Evolutionary conservation across 176 grass and related monocot genomes (phyloP).

Genomic region (Zoysia pacifica): DNA sequence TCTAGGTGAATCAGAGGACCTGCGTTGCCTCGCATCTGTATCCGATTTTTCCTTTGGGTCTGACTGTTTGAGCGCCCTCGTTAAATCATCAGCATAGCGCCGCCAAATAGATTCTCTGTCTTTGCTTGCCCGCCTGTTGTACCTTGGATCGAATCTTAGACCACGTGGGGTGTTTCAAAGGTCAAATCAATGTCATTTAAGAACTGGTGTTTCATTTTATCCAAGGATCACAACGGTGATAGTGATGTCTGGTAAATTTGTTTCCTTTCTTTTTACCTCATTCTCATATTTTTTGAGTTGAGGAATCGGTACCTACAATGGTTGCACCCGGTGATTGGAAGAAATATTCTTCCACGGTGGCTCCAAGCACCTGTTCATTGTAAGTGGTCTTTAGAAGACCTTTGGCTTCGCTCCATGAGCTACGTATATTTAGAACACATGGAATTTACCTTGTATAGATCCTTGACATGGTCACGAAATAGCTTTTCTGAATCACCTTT

Average conservation of each 20-base stretch:
- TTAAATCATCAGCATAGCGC: constrained; percentile 66
- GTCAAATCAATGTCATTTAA: too few species aligned
- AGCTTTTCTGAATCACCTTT: constrained; percentile 76
- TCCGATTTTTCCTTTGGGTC: constrained; percentile 55
- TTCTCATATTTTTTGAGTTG: too few species aligned
- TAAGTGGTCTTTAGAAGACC: constrained; percentile 28
- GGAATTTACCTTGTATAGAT: constrained; percentile 81
- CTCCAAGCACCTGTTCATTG: too few species aligned
- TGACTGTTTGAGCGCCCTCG: constrained; percentile 52
- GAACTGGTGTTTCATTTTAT: too few species aligned
- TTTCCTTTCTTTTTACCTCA: too few species aligned
- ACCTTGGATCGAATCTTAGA: constrained; percentile 66
- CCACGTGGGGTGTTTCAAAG: too few species aligned
- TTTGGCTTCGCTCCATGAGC: constrained; percentile 93
- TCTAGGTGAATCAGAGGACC: constrained; percentile 42
- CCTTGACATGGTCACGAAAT: constrained; percentile 90
- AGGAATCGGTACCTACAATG: too few species aligned
- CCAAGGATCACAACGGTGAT: too few species aligned
- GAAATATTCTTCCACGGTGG: too few species aligned
- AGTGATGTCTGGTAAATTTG: too few species aligned
- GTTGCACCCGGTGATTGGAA: too few species aligned
- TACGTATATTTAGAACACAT: constrained; percentile 4
- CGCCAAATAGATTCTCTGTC: constrained; percentile 81
- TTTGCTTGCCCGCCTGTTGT: constrained; percentile 74
- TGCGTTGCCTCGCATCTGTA: constrained; percentile 49